These are phyloP conservation scores for Ophiobolus disseminans DNA, from an alignment of 2,329 filamentous ascomycete genomes.

Conservation along the genomic window DNA sequence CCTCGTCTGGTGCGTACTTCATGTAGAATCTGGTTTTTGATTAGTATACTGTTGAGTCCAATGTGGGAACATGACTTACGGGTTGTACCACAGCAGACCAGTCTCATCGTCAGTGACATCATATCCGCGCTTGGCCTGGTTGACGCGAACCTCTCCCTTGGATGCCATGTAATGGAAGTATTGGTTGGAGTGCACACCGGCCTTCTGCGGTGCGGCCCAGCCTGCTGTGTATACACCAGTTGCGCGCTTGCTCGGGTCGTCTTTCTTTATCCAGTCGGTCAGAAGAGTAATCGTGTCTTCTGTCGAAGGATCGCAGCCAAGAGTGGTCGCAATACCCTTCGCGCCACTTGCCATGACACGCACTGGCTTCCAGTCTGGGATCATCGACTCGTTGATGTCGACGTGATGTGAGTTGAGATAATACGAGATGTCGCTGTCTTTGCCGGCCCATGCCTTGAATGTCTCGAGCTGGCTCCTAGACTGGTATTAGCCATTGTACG, in stretches of 20 bases:
- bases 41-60: conserved; percentile 11
- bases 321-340: conserved; percentile 76
- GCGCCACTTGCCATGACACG: conserved; percentile 80
- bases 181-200: conserved; percentile 95
- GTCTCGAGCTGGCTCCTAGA: conserved; percentile 90
- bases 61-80: conserved; percentile 55
- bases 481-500: conserved; percentile 66
- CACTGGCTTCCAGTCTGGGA: conserved; percentile 78
- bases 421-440: conserved; percentile 92
- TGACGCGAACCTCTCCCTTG: conserved; percentile 83
- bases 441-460: conserved; percentile 92
- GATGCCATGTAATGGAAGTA: conserved; percentile 94
- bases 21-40: conserved; percentile 74
- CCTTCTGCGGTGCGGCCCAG: conserved; percentile 92
- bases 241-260: conserved; percentile 72
- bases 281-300: conserved; percentile 94
- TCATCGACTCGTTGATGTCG: conserved; percentile 92
- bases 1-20: conserved; percentile 92
- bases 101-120: conserved; percentile 85
- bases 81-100: conserved; percentile 84
- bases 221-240: conserved; percentile 92
- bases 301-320: conserved; percentile 81
- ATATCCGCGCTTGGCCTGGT: conserved; percentile 94
- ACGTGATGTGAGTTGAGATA: conserved; percentile 96
- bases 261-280: conserved; percentile 83